phyloP scores from a whole-genome alignment of 352 stramenopile species.

The Globisporangium echinulatum region DNA sequence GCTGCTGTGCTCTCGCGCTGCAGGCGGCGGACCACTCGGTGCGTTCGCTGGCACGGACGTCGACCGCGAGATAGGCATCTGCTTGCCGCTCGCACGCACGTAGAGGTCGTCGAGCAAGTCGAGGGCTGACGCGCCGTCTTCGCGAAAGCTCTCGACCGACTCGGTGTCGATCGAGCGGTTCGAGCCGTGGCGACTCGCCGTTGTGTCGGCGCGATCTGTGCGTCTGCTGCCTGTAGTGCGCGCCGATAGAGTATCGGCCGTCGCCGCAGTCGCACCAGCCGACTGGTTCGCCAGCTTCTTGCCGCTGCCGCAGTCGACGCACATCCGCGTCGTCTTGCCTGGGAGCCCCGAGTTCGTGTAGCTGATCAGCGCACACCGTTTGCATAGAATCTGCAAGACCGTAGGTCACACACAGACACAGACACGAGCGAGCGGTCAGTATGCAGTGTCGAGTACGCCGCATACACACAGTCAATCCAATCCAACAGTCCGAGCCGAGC shows the following conservation, averaged over 20 bases:
- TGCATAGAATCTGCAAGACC: conserved; percentile 45
- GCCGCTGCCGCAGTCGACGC: conserved; percentile 32
- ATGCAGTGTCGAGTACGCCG: not conserved
- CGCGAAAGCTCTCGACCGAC: conserved; percentile 22
- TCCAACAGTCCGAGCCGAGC: no score
- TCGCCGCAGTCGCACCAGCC: not conserved
- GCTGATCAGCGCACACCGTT: conserved; percentile 46
- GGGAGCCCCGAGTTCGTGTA: conserved; percentile 18
- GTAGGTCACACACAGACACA: not conserved
- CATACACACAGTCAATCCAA: not conserved
- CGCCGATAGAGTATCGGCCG: not conserved
- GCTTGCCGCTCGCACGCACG: conserved; percentile 2
- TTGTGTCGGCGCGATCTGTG: not conserved
- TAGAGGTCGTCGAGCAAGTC: conserved; percentile 10
- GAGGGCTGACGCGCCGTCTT: conserved; percentile 11
- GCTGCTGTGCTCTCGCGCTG: conserved; percentile 1
- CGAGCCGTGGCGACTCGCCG: conserved; percentile 10
- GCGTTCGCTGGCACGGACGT: not conserved
- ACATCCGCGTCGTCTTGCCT: conserved; percentile 54
- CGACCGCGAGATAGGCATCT: not conserved
- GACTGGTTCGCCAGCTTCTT: conserved; percentile 1
- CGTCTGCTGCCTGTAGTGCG: not conserved
- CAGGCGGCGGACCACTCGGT: not conserved
- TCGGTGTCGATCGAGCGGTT: conserved; percentile 24
- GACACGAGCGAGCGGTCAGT: not conserved